Conservation (phyloP, 495 filamentous ascomycete species). For the Daldinia grandis region DNA sequence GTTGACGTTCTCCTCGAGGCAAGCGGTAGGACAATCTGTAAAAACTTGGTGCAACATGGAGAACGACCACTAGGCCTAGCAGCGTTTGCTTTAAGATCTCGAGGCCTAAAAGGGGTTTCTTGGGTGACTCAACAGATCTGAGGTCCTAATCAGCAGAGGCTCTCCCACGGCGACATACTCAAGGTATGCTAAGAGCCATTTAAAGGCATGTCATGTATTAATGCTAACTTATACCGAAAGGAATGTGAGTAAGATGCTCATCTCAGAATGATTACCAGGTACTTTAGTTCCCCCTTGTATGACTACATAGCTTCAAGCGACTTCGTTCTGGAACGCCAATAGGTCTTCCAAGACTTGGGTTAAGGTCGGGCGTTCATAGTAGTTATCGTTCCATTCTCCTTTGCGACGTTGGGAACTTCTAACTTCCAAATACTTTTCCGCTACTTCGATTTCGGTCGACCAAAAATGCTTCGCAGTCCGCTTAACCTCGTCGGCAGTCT, state of each 20-base stretch:
- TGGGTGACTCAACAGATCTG: background rate
- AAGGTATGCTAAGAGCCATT: background rate
- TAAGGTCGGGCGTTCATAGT: slow-evolving; percentile 51
- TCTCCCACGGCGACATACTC: slow-evolving; percentile 1
- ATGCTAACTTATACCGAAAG: slow-evolving; percentile 4
- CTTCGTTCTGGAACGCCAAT: slow-evolving; percentile 33
- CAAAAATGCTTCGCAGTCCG: slow-evolving; percentile 51
- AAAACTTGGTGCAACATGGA: background rate
- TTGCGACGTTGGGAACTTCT: slow-evolving; percentile 42
- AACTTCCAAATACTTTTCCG: slow-evolving; percentile 49
- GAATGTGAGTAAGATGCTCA: background rate
- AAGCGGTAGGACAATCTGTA: slow-evolving; percentile 4
- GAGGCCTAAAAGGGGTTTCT: background rate
- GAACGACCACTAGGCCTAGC: background rate
- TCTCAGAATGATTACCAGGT: background rate
- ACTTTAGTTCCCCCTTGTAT: background rate
- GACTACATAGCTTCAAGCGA: background rate
- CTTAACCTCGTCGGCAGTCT: slow-evolving; percentile 44
- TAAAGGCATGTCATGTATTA: slow-evolving; percentile 7
- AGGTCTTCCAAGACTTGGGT: slow-evolving; percentile 46
- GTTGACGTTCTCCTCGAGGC: background rate
- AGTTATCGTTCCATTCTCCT: slow-evolving; percentile 55
- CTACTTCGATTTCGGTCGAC: slow-evolving; percentile 50
- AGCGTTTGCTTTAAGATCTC: background rate
- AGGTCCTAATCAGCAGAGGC: background rate